A percentile compares a stretch with the other conserved stretches of the same genome.
phyloP scores from a whole-genome alignment of 345 rosid genomes.

The Odontarrhena argentea region DNA sequence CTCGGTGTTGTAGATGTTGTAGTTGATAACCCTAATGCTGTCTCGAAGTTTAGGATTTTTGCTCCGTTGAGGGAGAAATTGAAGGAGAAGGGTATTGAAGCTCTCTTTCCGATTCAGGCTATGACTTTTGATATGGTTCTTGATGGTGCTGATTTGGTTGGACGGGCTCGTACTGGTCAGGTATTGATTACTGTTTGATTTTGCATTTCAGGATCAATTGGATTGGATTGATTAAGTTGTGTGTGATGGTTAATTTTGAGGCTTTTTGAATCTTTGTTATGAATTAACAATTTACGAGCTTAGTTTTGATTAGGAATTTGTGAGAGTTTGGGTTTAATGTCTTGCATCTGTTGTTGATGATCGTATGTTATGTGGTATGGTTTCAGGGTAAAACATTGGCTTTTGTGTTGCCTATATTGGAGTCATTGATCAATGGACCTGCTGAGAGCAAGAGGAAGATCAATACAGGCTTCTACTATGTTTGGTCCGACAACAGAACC shows the following conservation, averaged over 20 bases:
- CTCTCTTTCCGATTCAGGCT: constrained; percentile 92
- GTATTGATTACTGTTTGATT: constrained; percentile 37
- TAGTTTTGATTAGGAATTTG: background rate
- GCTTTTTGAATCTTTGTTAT: no score
- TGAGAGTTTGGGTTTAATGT: background rate
- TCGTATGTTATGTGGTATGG: constrained; percentile 24
- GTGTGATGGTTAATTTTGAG: background rate
- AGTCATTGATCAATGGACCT: constrained; percentile 76
- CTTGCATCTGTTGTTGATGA: constrained; percentile 8
- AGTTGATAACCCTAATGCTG: constrained; percentile 65
- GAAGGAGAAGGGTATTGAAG: constrained; percentile 74
- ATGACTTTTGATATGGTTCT: constrained; percentile 71
- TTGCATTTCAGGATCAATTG: background rate
- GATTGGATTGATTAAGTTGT: background rate
- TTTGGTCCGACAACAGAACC: no score
- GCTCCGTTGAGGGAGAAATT: constrained; percentile 61
- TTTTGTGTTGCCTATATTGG: constrained; percentile 93
- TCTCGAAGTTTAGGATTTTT: constrained; percentile 74
- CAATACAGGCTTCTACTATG: no score
- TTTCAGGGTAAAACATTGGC: constrained; percentile 93
- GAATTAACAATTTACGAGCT: background rate
- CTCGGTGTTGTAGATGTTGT: constrained; percentile 47
- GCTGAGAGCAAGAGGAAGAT: constrained; percentile 59
- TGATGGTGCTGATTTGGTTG: constrained; percentile 84
- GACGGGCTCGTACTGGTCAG: constrained; percentile 98